These are phyloP conservation scores for Kingdonia uniflora DNA, from an alignment of 164 flowering plant genomes.

Conservation along the genomic window DNA sequence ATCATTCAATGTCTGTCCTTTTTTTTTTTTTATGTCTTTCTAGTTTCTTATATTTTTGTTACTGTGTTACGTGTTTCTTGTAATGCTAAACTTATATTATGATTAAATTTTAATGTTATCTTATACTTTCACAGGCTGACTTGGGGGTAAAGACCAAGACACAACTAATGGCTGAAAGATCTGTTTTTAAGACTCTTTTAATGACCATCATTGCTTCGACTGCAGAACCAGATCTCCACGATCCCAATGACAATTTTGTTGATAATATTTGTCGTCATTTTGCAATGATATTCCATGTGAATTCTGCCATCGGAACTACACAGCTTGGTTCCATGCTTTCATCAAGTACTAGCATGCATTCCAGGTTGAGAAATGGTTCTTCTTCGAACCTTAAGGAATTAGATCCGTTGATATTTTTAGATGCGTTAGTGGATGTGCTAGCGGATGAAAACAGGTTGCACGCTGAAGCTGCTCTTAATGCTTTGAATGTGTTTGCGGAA, in stretches of 20 bases:
- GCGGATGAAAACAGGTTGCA: conserved; percentile 86
- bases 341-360: conserved; percentile 26
- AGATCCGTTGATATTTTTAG: conserved; percentile 88
- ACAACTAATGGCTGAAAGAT: conserved; percentile 95
- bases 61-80: too few species aligned
- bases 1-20: not conserved
- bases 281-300: conserved; percentile 85
- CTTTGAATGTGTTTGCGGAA: conserved; percentile 75
- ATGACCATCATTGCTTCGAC: conserved; percentile 81
- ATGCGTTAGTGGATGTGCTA: conserved; percentile 91
- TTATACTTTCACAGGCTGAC: conserved; percentile 52
- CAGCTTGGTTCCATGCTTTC: conserved; percentile 43
- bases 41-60: not conserved
- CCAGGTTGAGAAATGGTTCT: conserved; percentile 34
- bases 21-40: not conserved
- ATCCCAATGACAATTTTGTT: conserved; percentile 76
- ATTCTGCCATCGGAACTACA: conserved; percentile 26
- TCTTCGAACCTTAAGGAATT: conserved; percentile 71
- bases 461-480: conserved; percentile 85
- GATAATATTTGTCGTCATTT: conserved; percentile 83
- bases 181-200: conserved; percentile 80
- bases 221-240: conserved; percentile 75
- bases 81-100: too few species aligned
- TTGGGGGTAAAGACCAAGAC: conserved; percentile 98
- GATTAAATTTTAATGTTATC: too few species aligned